Base-by-base conservation (phyloP, 2,329 filamentous ascomycete species). In the Aspergillus aculeatus region DNA sequence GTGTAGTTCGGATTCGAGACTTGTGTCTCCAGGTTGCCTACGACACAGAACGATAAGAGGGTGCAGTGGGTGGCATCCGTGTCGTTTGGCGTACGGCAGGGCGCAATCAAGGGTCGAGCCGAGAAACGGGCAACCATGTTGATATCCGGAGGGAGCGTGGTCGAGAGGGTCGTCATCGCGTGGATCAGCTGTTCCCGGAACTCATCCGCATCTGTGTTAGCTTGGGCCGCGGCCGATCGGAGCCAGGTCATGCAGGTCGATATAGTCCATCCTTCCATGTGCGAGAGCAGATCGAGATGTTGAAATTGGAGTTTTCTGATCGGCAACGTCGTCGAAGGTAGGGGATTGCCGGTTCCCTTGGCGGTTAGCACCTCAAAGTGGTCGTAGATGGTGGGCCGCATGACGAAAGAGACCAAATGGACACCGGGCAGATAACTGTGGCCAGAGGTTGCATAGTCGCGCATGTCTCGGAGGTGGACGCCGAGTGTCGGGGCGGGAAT, bases 361-460 rank as follows among this genome's bases (percentile, higher is more conserved):
- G 81, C 80, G 19, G 87, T 86, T 14, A 90, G 76, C 5, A 90
- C 80, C 62, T 89, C 85, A 62, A 89, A 90, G 6, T 85, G 84
- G 58, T 80, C 78, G 50, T 82, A 61, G 76, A 88, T 62, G 78
- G 79, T 62, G 75, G 80, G 75, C 53, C 78, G 71, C 65, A 81
- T 68, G 35, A 78, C 69, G 50, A 79, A 81, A 24, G 76, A 76
- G 31, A 75, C 71, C 4, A 81, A 62, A 63, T 81, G 76, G 14
- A 80, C 73, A 47, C 75, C 77, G 50, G 76, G 63, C 41, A 67
- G 66, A 16, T 71, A 74, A 24, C 66, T 66, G 11, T 71, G 71
- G 26, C 66, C 65, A 1, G 68, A 67, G 14, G 65, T 66, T 7
- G 72, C 71, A 71, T 86, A 90, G 19, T 77, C 80, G 16, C 85